Evolutionary conservation across 257 asterid genomes (phyloP), one percentile per base, ranked within the genome.

Genomic region (Coffea canephora): DNA sequence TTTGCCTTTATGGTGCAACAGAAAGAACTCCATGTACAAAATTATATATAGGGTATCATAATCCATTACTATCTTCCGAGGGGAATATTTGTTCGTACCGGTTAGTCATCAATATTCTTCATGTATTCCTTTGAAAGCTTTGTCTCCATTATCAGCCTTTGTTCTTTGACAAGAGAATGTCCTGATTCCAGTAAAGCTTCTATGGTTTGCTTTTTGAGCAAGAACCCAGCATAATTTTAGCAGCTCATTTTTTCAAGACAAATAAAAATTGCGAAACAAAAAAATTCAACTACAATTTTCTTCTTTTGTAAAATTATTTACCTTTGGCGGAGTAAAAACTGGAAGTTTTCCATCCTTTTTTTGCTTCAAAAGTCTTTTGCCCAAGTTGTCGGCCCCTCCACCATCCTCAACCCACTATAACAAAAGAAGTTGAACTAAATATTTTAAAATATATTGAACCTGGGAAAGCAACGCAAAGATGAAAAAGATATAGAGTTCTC

Each of bases 101-200:
- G 76, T 84, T 88, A 84, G 80, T 89, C 90, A 61, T 93, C 97
- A 77, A 95, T 87, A 86, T 95, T 92, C 91, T 95, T 95, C 98
- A 93, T 87, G 92, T 93, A 95, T 85, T 95, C 99, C 90, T 91
- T 92, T 23, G 99, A 91, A 76, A 95, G 97, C 87, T 93, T 93
- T 31, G 86, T 88, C 55, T 86, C 97, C 91, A 81, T 83, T 57
- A 95, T 83, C 69, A 93, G 89, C 86, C 85, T 88, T 84, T 95
- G 99, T 89, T 95, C 99, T 82, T 69, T 86, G 39, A 88, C 80
- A 36, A 95, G 98, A 84, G 90, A 90, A 79, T 86, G 72, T 73
- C 97, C 99, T 25, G 99, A 88, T 82, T 92, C 96, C 48, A 95
- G 88, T 76, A 93, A 86, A 31, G 92, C 93, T 86, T 93, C 96